A percentile compares a stretch with the other conserved stretches of the same genome.
Evolutionary conservation across 441 rosid genomes (phyloP).

Genomic region (Melastoma candidum): DNA sequence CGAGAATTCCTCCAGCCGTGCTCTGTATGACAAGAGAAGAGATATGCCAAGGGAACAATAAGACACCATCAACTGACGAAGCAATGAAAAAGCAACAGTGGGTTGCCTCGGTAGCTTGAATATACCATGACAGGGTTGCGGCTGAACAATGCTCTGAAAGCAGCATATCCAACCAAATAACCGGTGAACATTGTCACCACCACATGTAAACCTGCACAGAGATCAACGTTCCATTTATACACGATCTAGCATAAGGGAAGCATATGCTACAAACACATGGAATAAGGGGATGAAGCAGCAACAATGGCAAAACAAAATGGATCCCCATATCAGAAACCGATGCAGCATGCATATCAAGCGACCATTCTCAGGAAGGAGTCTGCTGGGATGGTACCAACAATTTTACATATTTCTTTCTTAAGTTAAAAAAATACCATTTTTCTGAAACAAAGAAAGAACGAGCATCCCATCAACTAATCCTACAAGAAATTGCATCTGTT

Average conservation of each 20-base stretch:
- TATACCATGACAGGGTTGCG: slow-evolving; percentile 49
- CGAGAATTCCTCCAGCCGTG: slow-evolving; percentile 92
- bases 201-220: slow-evolving; percentile 64
- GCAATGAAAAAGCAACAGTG: background rate
- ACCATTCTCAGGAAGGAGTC: background rate
- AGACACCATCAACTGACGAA: background rate
- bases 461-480: background rate
- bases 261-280: too few relatives aligned
- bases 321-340: too few relatives aligned
- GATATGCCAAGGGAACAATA: background rate
- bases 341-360: too few relatives aligned
- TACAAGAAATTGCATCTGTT: too few relatives aligned
- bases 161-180: slow-evolving; percentile 65
- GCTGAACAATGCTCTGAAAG: slow-evolving; percentile 83
- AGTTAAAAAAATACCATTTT: background rate
- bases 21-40: slow-evolving; percentile 31
- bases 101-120: background rate
- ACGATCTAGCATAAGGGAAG: too few relatives aligned
- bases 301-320: too few relatives aligned
- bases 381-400: background rate
- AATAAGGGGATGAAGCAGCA: too few relatives aligned
- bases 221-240: background rate
- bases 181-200: slow-evolving; percentile 86
- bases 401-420: background rate
- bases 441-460: background rate